phyloP scores from a whole-genome alignment of 2,329 filamentous ascomycete genomes.

The Exophiala bonariae region DNA sequence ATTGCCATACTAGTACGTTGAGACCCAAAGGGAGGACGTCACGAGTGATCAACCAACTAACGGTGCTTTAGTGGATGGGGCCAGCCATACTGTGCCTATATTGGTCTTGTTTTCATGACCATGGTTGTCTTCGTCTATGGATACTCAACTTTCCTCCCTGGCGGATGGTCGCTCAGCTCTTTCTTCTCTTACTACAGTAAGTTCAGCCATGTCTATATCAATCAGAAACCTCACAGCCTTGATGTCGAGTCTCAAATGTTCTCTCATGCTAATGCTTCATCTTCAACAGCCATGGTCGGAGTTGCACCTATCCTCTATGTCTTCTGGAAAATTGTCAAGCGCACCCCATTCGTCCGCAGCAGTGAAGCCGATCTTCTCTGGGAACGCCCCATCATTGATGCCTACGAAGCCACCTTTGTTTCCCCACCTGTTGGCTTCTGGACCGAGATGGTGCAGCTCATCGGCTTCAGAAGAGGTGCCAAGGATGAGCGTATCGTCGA shows the following conservation, averaged over 20 bases:
- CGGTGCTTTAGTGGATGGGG: slow-evolving; percentile 50
- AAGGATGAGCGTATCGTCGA: too few species aligned
- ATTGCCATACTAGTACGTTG: slow-evolving; percentile 48
- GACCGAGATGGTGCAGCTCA: slow-evolving; percentile 52
- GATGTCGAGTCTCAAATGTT: too few species aligned
- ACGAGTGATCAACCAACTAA: too few species aligned
- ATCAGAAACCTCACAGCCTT: too few species aligned
- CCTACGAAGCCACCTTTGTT: slow-evolving; percentile 56
- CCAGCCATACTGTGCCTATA: slow-evolving; percentile 68
- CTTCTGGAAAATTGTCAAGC: slow-evolving; percentile 43
- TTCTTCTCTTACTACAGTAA: slow-evolving; percentile 61
- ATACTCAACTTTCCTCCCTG: slow-evolving; percentile 68
- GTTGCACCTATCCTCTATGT: slow-evolving; percentile 17
- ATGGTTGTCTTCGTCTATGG: slow-evolving; percentile 71
- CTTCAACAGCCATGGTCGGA: slow-evolving; percentile 11
- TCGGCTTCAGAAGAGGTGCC: slow-evolving; percentile 33
- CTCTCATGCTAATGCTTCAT: too few species aligned
- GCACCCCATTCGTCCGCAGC: slow-evolving; percentile 55
- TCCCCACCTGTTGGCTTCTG: slow-evolving; percentile 54
- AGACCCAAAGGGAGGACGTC: too few species aligned
- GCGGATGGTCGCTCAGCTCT: slow-evolving; percentile 58
- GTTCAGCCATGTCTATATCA: too few species aligned
- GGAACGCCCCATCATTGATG: slow-evolving; percentile 61
- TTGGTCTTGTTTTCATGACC: slow-evolving; percentile 55
- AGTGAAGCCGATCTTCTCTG: slow-evolving; percentile 61